Evolutionary conservation across 2,329 filamentous ascomycete species (phyloP).

Genomic region (Penicillium vulpinum): DNA sequence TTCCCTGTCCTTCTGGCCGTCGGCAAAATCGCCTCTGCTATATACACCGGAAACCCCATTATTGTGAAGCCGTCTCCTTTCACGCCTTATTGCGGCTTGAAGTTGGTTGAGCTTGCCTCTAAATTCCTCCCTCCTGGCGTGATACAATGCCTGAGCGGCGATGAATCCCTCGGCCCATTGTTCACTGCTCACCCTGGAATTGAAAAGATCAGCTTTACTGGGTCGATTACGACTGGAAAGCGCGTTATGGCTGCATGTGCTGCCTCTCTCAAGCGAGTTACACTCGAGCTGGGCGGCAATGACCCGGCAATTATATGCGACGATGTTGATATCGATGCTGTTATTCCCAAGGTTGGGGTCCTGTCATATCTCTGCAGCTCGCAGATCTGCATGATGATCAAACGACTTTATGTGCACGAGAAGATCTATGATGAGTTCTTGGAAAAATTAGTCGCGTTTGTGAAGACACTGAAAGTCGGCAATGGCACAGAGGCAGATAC

Average conservation of each 20-base stretch:
- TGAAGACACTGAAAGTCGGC: constrained; percentile 45
- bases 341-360: constrained; percentile 48
- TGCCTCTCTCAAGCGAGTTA: constrained; percentile 55
- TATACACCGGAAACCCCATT: constrained; percentile 56
- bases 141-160: constrained; percentile 57
- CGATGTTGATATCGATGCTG: constrained; percentile 52
- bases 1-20: constrained; percentile 47
- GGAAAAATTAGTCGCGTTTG: constrained; percentile 47
- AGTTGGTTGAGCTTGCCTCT: constrained; percentile 54
- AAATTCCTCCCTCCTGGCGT: constrained; percentile 57
- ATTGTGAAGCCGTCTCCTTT: constrained; percentile 56
- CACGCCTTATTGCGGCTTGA: constrained; percentile 57
- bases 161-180: constrained; percentile 54
- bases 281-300: constrained; percentile 58
- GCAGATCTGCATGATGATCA: constrained; percentile 58
- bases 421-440: constrained; percentile 59
- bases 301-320: constrained; percentile 56
- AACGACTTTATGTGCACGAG: constrained; percentile 63
- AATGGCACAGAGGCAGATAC: constrained; percentile 44
- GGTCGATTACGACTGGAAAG: constrained; percentile 54
- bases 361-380: constrained; percentile 56
- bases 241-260: constrained; percentile 53
- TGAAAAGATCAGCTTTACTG: constrained; percentile 61
- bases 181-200: constrained; percentile 58
- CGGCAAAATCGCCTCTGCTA: constrained; percentile 53